These are phyloP conservation scores for Penicillium hordei DNA, from an alignment of 2,329 filamentous ascomycete species.

Conservation along the genomic window DNA sequence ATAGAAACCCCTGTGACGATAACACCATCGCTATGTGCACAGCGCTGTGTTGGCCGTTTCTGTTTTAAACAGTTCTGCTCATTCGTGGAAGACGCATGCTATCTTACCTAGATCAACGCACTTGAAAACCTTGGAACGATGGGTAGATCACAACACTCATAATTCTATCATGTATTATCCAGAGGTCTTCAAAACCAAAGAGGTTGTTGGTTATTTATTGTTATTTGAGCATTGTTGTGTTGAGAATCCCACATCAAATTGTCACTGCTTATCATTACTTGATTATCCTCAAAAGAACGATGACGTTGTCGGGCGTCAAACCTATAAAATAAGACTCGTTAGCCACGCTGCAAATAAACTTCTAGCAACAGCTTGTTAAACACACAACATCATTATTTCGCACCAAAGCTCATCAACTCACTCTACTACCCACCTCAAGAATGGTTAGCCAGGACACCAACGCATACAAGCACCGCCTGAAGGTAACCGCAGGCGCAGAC, in stretches of 20 bases:
- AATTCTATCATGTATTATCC: background rate
- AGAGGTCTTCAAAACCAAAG: background rate
- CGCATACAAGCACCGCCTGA: slow-evolving; percentile 62
- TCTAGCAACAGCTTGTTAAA: no score
- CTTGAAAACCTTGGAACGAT: background rate
- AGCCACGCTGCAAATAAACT: background rate
- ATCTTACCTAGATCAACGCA: background rate
- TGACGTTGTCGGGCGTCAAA: slow-evolving; percentile 18
- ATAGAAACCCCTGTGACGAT: background rate
- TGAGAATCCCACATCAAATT: background rate
- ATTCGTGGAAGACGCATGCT: background rate
- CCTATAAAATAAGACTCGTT: background rate
- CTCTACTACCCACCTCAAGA: background rate
- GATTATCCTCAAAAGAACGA: background rate
- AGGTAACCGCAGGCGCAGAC: slow-evolving; percentile 74
- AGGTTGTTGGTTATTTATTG: background rate
- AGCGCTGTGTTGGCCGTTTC: no score
- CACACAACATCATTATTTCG: background rate
- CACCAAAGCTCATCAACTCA: background rate
- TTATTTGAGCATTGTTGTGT: background rate
- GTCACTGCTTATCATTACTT: background rate
- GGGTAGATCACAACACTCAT: background rate
- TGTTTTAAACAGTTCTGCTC: background rate
- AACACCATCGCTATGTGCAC: no score
- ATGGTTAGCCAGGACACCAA: slow-evolving; percentile 3